Evolutionary conservation across 1,284 basidiomycete genomes (phyloP).

Genomic region (Sporisorium graminicola): DNA sequence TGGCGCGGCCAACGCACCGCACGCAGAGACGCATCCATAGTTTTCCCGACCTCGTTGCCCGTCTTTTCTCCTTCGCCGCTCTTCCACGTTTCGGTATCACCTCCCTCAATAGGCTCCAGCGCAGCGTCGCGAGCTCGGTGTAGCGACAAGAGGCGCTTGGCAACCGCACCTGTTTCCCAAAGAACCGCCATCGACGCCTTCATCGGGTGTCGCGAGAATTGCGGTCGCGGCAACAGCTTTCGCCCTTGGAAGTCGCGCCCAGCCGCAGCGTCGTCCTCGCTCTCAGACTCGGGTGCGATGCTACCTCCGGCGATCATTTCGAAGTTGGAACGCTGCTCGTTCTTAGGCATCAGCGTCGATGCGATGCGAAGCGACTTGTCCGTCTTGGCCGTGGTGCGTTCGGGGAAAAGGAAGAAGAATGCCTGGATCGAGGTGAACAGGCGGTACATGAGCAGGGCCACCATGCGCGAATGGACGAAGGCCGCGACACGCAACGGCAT

Average conservation of each 20-base stretch:
- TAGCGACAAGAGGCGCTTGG: constrained; percentile 31
- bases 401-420: constrained; percentile 50
- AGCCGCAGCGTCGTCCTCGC: constrained; percentile 40
- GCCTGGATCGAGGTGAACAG: constrained; percentile 51
- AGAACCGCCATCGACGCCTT: constrained; percentile 52
- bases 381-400: constrained; percentile 36
- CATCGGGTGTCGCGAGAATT: constrained; percentile 48
- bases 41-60: constrained; percentile 55
- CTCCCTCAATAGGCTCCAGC: constrained; percentile 37
- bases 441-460: constrained; percentile 48
- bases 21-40: constrained; percentile 47
- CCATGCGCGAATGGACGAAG: constrained; percentile 49
- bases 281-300: constrained; percentile 38
- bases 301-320: constrained; percentile 45
- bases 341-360: constrained; percentile 49
- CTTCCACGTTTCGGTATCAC: constrained; percentile 9
- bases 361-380: constrained; percentile 51
- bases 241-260: constrained; percentile 45
- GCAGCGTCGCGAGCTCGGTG: constrained; percentile 48
- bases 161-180: constrained; percentile 45
- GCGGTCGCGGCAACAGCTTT: constrained; percentile 41
- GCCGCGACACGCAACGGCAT: constrained; percentile 52
- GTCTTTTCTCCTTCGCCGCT: constrained; percentile 40
- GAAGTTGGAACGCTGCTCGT: constrained; percentile 48
- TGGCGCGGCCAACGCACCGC: constrained; percentile 60